These are phyloP conservation scores for Penicillium sp. DNA, from an alignment of 2,329 filamentous ascomycete species.

Conservation along the genomic window DNA sequence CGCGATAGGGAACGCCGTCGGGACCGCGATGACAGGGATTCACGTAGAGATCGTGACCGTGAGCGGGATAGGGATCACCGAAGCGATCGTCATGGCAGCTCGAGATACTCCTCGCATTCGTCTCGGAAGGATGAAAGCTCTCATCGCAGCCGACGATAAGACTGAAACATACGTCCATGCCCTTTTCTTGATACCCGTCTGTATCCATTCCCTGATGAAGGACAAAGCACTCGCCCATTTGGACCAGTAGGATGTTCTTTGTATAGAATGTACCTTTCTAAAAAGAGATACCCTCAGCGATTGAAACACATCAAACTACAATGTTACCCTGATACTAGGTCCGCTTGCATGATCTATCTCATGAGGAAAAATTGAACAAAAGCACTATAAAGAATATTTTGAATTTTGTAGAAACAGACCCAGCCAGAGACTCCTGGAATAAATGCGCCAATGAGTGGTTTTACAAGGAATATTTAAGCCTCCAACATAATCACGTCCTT, in stretches of 20 bases:
- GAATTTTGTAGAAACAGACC: slow-evolving; percentile 17
- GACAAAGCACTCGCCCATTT: no score
- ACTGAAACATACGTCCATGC: slow-evolving; percentile 11
- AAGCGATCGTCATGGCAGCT: slow-evolving; percentile 30
- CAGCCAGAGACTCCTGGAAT: slow-evolving; percentile 19
- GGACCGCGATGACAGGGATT: slow-evolving; percentile 14
- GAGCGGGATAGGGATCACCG: slow-evolving; percentile 23
- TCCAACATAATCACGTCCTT: slow-evolving; percentile 39
- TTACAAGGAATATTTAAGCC: slow-evolving; percentile 23
- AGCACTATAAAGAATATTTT: not conserved
- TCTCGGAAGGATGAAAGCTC: slow-evolving; percentile 30
- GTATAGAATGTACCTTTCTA: not conserved
- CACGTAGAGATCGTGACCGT: slow-evolving; percentile 17
- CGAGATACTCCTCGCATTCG: slow-evolving; percentile 28
- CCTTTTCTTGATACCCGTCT: no score
- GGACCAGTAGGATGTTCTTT: no score
- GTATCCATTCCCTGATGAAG: no score
- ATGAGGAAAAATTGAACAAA: not conserved
- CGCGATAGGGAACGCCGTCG: slow-evolving; percentile 19
- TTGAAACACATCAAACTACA: not conserved
- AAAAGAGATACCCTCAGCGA: slow-evolving; percentile 18
- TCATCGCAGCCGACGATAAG: slow-evolving; percentile 25
- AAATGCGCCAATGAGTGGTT: slow-evolving; percentile 19
- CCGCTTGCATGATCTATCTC: no score
- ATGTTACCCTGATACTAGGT: no score